These are phyloP conservation scores for Linderniella brevidens DNA, from an alignment of 257 asterid genomes.

Conservation along the genomic window DNA sequence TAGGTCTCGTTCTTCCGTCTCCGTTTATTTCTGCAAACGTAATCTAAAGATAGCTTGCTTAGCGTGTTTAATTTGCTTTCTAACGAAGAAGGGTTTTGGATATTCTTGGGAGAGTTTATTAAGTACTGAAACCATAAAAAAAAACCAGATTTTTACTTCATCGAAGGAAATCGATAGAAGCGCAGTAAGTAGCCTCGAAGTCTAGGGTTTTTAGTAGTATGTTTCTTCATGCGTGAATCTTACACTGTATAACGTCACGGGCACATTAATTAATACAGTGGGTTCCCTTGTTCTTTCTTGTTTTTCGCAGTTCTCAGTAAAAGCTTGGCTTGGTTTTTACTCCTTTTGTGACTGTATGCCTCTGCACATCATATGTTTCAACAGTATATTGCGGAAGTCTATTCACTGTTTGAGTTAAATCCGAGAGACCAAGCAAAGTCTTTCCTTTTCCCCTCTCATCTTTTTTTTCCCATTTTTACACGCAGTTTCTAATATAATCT, in stretches of 20 bases:
- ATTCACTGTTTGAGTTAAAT: slow-evolving; percentile 19
- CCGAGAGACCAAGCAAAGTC: slow-evolving; percentile 13
- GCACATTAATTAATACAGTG: slow-evolving; percentile 8
- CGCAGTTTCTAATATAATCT: neutral
- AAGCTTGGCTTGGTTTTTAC: slow-evolving; percentile 4
- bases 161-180: too few species aligned
- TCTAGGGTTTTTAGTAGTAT: neutral
- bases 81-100: too few species aligned
- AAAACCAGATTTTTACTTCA: too few species aligned
- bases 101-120: too few species aligned
- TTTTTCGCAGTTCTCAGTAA: slow-evolving; percentile 12
- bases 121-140: too few species aligned
- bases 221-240: slow-evolving; percentile 2
- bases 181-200: too few species aligned
- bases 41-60: too few species aligned
- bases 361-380: slow-evolving; percentile 11
- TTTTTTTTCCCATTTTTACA: slow-evolving; percentile 3
- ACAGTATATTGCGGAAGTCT: slow-evolving; percentile 17
- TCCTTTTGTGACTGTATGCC: slow-evolving; percentile 7
- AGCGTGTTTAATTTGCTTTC: too few species aligned
- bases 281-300: neutral
- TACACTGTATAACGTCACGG: slow-evolving; percentile 3
- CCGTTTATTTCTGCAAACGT: too few species aligned
- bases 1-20: too few species aligned
- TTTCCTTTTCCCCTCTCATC: slow-evolving; percentile 14